Evolutionary conservation across 768 basidiomycete species (phyloP), one percentile per base, ranked within the genome.

Genomic region (Tephrocybe sp.): DNA sequence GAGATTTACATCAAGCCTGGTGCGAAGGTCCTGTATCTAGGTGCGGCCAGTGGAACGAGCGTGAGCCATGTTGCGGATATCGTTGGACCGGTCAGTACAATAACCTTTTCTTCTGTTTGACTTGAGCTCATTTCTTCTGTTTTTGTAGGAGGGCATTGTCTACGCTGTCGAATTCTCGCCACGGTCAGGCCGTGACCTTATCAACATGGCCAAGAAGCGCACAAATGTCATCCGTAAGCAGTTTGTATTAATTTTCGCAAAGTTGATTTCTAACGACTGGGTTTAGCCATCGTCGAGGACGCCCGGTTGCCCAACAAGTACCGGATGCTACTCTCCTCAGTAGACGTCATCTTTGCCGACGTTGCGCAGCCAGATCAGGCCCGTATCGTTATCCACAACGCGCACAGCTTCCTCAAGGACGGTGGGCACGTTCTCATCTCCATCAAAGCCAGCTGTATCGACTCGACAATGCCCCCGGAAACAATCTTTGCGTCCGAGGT

Each of bases 31-130:
- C 73, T 99, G 50, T 99, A 98, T 74, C 83, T 99, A 56, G 97
- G 97, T 68, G 97, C 97, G 48, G 97, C 97, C 1, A 93, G 91
- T 58, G 97, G 97, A 58, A 98, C 97, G 33, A 93, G 90, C 72
- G 97, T 98, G 56, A 94, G 91, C 60, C 97, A 99, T 81, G 97
- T 99, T 45, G 95, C 96, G 20, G 97, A 99, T 71, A 91, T 99
- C 58, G 94, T 98, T 65, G 97, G 97, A 15, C 95, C 97, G 17
- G 92, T 93, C 58, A 62, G 90, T 69, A 15, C 40, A 28, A 39
- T 36, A 17, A 1, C 2, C 5, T 14, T 33, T 14, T 33, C n/a
- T 32, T 20, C 17, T 45, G 47, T 42, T 45, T 38, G 34, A 43
- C 17, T 28, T 18, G 21, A 0, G 43, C 30, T 45, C 53, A 42